Conservation (phyloP, 768 basidiomycete genomes). For the Rhizopogon roseolus region DNA sequence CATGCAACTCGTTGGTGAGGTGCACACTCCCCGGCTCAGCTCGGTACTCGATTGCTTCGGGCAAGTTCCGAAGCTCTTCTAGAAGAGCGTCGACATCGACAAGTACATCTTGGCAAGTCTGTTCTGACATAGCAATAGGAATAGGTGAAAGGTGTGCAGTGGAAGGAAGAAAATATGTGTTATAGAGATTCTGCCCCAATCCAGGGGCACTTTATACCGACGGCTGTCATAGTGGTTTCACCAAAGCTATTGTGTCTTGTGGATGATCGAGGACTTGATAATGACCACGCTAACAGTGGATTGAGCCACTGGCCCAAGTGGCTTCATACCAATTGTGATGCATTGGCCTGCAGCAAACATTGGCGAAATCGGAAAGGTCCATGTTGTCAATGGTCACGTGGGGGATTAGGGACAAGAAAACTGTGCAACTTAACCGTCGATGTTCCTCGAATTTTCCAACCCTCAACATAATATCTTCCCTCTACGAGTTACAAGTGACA, state of each 20-base stretch:
- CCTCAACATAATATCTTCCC: no score
- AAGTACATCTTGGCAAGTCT: background rate
- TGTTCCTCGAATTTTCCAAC: no score
- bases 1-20: background rate
- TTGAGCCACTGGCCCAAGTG: no score
- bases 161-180: background rate
- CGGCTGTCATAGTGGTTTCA: background rate
- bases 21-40: background rate
- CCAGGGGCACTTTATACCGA: background rate
- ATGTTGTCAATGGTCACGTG: background rate
- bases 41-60: background rate
- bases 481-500: no score
- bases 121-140: background rate
- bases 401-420: no score
- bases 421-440: no score
- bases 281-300: no score
- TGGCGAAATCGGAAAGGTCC: no score
- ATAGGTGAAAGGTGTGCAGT: no score
- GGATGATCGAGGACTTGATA: background rate
- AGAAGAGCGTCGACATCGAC: background rate
- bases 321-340: no score
- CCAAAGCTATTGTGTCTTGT: background rate
- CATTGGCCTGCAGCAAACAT: no score
- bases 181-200: background rate
- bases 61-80: background rate